These are phyloP conservation scores for Penicillium brasilianum DNA, from an alignment of 2,329 filamentous ascomycete genomes.

Conservation along the genomic window DNA sequence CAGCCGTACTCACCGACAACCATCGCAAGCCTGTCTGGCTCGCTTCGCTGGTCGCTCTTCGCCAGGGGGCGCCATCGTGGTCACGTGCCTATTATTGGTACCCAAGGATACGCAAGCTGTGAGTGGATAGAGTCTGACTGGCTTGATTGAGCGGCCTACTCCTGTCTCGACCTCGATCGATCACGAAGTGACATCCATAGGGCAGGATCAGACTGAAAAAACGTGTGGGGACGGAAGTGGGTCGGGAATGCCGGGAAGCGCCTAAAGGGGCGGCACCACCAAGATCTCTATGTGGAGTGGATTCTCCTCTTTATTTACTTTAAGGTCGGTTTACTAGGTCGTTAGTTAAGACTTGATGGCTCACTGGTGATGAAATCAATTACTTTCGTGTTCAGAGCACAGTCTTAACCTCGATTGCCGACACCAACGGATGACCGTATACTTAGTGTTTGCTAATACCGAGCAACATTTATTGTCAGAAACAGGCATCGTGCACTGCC, in stretches of 20 bases:
- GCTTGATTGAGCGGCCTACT: too few species aligned
- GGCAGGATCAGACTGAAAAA: neutral
- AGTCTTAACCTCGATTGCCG: neutral
- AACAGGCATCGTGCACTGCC: neutral
- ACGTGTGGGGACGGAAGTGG: slow-evolving; percentile 8
- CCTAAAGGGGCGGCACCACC: neutral
- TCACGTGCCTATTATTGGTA: neutral
- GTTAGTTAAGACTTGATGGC: too few species aligned
- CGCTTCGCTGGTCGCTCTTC: slow-evolving; percentile 27
- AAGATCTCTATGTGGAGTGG: too few species aligned
- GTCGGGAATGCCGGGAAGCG: neutral
- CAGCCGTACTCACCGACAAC: slow-evolving; percentile 36
- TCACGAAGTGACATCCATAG: neutral
- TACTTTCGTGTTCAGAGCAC: neutral
- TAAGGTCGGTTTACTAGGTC: too few species aligned
- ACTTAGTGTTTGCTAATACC: neutral
- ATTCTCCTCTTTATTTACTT: neutral
- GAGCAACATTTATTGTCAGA: too few species aligned
- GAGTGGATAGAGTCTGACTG: neutral
- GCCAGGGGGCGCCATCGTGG: slow-evolving; percentile 17
- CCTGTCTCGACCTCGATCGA: neutral
- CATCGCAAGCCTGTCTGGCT: slow-evolving; percentile 38
- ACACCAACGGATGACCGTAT: neutral
- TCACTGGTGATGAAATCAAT: too few species aligned
- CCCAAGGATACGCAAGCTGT: neutral